Base-by-base conservation (phyloP, 768 basidiomycete genomes). In the Pisolithus sp. region DNA sequence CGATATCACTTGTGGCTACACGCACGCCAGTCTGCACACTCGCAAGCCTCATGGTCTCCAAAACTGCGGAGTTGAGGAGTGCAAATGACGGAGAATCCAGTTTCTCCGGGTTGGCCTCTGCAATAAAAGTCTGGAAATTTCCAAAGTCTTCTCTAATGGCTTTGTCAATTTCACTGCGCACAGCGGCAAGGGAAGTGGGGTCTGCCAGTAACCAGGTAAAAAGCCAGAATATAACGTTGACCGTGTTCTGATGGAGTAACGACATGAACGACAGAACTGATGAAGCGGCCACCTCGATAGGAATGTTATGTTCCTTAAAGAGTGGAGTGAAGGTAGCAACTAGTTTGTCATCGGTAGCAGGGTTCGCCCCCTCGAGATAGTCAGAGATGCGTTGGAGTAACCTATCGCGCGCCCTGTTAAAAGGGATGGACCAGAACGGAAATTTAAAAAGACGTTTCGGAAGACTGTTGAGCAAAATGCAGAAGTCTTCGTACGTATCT, bases 111-210 rank as follows among this genome's bases (percentile, higher is more conserved):
- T 24, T 53, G 2, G 51, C 54, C 7, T 44, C 13, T 23, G 15
- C 50, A 0, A 64, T 48, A 2, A 64, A 44, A 9, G 21, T 24
- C 18, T 57, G 57, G 43, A 64, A 43, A 38, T 30, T 38, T 2
- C 59, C 50, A 1, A 47, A 59, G 8, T 31, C 40, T 4, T 38
- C 56, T 23, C 52, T 24, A 7, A 64, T 47, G 1, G 55, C 59
- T 6, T 15, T 20, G 37, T 81, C 79, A 12, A 81, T 63, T 52
- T 82, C 77, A 4, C 66, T 62, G 2, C 74, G 74, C 5, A 80
- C 68, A 47, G 71, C 74, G 26, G 69, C 67, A 63, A 79, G 66
- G 2, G 67, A 71, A n/a, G 65, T 60, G 0, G 75, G 74, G 50
- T 75, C 62, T 45, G 71, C 68, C 31, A 80, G 66, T 23, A 81